Evolutionary conservation across 257 asterid genomes (phyloP), one percentile per base, ranked within the genome.

Genomic region (Fraxinus anomala): DNA sequence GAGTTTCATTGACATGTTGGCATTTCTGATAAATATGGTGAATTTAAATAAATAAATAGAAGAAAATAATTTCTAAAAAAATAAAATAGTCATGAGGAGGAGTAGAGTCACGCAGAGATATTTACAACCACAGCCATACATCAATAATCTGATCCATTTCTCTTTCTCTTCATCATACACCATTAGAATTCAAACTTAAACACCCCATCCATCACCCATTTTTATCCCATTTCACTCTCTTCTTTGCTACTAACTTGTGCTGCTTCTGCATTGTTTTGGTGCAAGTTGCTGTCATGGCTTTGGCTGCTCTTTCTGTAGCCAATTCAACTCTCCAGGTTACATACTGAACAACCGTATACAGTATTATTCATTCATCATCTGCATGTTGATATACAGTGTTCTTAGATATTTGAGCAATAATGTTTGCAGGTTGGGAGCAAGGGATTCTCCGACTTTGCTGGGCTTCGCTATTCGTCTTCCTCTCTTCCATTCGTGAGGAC

Each of bases 391-490:
- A 4, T 40, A 39, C 1, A n/a, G 14, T 3, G 34, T 68, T 39
- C 19, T 0, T 17, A 26, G 17, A 10, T 19, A 24, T 24, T 23
- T 31, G 0, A 21, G 11, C 12, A 17, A 56, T 54, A 56, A 56
- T n/a, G 67, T 59, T 26, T 80, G 79, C 91, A 94, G 98, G 92
- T 89, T 70, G 92, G 88, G 85, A 87, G 87, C 87, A 94, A 88
- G 76, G 96, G 95, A n/a, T 90, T 94, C 89, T 85, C 97, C 12
- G 98, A 94, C 44, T 94, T 89, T 59, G 59, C 91, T 0, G 96
- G 97, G 8, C 93, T 94, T 16, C 92, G 97, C 19, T 87, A 90
- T 89, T 87, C 97, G 67, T 81, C 96, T 0, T 80, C 91, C 0
- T 78, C 84, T 8, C 83, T 92, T 30, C 89, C 97, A 1, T 90